Percentiles rank a stretch among this genome's conserved stretches.
These are phyloP conservation scores for Penicillium oxalicum DNA, from an alignment of 2,329 filamentous ascomycete genomes.

Conservation along the genomic window DNA sequence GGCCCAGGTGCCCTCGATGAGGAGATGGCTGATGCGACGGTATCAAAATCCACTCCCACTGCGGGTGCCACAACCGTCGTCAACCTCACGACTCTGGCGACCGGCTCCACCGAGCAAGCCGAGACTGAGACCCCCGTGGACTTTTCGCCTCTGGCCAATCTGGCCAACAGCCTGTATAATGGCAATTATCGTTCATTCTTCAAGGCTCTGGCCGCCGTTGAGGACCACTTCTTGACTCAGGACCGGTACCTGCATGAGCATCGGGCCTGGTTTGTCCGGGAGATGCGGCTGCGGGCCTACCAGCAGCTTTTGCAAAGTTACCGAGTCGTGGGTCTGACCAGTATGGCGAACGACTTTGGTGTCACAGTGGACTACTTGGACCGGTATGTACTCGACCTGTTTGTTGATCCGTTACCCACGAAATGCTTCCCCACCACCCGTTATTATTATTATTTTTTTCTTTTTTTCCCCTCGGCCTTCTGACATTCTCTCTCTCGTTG, in stretches of 20 bases:
- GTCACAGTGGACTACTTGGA: conserved; percentile 96
- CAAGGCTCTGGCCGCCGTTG: conserved; percentile 77
- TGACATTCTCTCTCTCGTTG: too few relatives aligned
- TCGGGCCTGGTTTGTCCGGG: conserved; percentile 92
- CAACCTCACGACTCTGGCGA: conserved; percentile 80
- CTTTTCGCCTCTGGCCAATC: conserved; percentile 77
- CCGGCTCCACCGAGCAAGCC: conserved; percentile 57
- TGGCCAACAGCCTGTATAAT: conserved; percentile 87
- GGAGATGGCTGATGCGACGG: conserved; percentile 61
- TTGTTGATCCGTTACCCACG: not conserved
- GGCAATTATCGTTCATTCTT: conserved; percentile 96
- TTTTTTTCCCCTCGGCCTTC: conserved; percentile 7
- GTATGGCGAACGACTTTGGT: conserved; percentile 95
- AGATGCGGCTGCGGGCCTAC: conserved; percentile 95
- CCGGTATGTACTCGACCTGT: conserved; percentile 53
- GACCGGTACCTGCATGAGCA: conserved; percentile 96
- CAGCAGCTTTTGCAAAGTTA: conserved; percentile 97
- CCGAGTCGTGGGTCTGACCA: conserved; percentile 89
- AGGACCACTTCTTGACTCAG: conserved; percentile 88
- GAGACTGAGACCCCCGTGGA: conserved; percentile 79
- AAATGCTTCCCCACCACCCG: not conserved
- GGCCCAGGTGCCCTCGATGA: conserved; percentile 72
- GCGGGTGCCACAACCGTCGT: conserved; percentile 61
- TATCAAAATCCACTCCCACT: conserved; percentile 46
- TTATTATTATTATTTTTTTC: conserved; percentile 7